Evolutionary conservation across 2,329 filamentous ascomycete species (phyloP), one percentile per base, ranked within the genome.

Genomic region (Fusarium sp.): DNA sequence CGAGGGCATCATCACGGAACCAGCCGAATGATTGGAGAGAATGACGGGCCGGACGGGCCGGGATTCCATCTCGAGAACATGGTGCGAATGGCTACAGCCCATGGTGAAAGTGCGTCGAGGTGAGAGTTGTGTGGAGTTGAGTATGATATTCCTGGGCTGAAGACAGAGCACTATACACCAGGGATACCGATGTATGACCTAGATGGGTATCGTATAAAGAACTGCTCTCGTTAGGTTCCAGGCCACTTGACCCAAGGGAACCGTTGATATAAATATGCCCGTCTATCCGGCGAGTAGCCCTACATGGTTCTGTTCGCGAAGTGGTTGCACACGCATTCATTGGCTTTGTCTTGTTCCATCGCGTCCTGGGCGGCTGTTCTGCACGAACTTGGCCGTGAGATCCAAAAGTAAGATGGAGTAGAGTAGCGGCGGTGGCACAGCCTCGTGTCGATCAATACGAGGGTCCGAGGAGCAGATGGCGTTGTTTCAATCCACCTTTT

Each of bases 361-460:
- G 32, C 43, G 47, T 47, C 44, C 27, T 41, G 48, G 39, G 62
- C 62, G 49, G 49, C 31, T 56, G 38, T 56, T 53, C 57, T 15
- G 31, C 36, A 49, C 50, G 29, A 42, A 35, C 32, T 51, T 44
- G 50, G 56, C 51, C 46, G 49, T 35, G 55, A 45, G 42, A 48
- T 32, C 9, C 17, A 37, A 38, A 54, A 51, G 39, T 10, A 43
- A 54, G 56, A 63, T 62, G 57, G 42, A 56, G 58, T 39, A 36
- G 21, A 39, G 50, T 52, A 35, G 25, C 39, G 53, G 46, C 39
- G 21, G 45, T 63, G 35, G 58, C 62, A 65, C 54, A 23, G 62
- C 62, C 62, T 63, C 62, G 57, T 58, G 61, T 60, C 48, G 49
- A 58, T 53, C 19, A 49, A 65, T 66, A 65, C 62, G 62, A 66